A percentile compares a stretch with the other conserved stretches of the same genome.
Evolutionary conservation across 148 eudicot species (phyloP).

Genomic region (Rheum nobile): DNA sequence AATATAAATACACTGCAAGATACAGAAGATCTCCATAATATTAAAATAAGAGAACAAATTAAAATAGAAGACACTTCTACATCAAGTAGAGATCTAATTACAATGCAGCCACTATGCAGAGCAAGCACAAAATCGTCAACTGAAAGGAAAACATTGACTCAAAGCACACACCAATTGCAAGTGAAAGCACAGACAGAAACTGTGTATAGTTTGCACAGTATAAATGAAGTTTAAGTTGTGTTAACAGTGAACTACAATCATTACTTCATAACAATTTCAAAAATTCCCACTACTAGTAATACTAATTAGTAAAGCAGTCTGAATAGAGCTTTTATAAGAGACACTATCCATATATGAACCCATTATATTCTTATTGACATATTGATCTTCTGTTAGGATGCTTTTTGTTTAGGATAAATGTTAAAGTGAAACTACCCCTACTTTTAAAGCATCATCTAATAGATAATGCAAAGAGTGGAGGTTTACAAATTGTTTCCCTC

Average conservation of each 20-base stretch:
- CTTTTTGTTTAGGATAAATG: too few species aligned
- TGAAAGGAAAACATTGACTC: not conserved
- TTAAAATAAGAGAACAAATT: not conserved
- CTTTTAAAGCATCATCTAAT: not conserved
- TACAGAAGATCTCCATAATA: not conserved
- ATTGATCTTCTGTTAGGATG: not conserved
- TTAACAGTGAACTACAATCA: not conserved
- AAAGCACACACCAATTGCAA: not conserved
- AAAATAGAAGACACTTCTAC: not conserved
- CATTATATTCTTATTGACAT: not conserved
- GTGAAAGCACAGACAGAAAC: not conserved
- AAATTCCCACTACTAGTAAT: not conserved
- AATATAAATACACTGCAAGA: conserved; percentile 69
- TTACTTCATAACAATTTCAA: not conserved
- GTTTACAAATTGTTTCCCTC: too few species aligned
- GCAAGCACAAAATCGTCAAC: not conserved
- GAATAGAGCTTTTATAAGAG: not conserved
- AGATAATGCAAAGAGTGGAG: too few species aligned
- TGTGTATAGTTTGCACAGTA: not conserved
- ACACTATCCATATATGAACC: not conserved
- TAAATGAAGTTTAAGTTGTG: not conserved
- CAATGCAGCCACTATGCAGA: not conserved
- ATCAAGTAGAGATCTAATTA: not conserved
- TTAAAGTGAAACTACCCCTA: not conserved
- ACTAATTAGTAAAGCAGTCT: too few species aligned